phyloP scores from a whole-genome alignment of 2,329 filamentous ascomycete genomes.

The Arthrobotrys sinensis region DNA sequence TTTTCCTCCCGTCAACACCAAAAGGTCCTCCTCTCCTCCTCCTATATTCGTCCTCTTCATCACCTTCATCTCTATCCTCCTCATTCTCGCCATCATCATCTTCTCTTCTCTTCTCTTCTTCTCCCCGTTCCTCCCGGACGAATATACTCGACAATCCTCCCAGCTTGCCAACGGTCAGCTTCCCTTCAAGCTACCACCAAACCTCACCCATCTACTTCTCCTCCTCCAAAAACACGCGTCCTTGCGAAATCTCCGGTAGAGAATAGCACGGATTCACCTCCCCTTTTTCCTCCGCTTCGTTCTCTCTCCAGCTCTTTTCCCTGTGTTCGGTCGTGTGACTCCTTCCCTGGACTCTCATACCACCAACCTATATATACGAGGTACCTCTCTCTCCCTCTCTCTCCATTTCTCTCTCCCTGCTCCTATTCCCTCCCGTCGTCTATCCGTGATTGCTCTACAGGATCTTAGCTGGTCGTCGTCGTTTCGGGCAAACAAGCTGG shows the following conservation, averaged over 20 bases:
- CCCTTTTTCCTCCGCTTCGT: background rate
- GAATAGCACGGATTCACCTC: conserved; percentile 29
- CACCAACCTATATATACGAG: conserved; percentile 24
- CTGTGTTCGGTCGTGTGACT: conserved; percentile 50
- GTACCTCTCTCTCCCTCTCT: background rate
- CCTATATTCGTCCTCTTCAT: background rate
- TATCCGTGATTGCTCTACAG: conserved; percentile 8
- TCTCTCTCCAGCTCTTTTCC: background rate
- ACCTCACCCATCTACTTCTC: background rate
- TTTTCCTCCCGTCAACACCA: conserved; percentile 23
- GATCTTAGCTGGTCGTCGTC: background rate
- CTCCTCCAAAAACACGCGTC: conserved; percentile 13
- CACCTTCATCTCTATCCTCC: conserved; percentile 25
- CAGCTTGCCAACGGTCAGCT: background rate
- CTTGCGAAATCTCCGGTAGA: conserved; percentile 59
- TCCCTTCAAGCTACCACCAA: background rate
- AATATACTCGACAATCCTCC: background rate
- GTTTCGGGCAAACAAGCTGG: conserved; percentile 14
- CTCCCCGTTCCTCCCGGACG: background rate
- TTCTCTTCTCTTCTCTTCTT: conserved; percentile 9
- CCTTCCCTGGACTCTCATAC: conserved; percentile 38
- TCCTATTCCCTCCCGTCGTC: background rate
- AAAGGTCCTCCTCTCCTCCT: conserved; percentile 35
- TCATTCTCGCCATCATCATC: conserved; percentile 9
- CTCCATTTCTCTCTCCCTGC: background rate